Base-by-base conservation (phyloP, 1,284 basidiomycete species). In the Ceratorhiza oryzae-sativae region DNA sequence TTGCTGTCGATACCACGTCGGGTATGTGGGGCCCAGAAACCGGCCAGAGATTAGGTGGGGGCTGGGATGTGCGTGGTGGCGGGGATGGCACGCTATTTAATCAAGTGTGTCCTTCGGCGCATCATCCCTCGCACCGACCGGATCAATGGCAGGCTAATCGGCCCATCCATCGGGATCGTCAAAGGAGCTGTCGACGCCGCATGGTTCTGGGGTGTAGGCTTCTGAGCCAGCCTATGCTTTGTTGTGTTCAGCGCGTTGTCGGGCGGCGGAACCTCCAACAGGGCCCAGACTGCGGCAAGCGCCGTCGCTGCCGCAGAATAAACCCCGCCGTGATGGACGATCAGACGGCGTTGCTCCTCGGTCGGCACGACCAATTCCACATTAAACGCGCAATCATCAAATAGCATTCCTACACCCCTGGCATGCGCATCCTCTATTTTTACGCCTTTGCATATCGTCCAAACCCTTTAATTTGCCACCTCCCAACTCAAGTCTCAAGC, bases 71-170 rank as follows among this genome's bases (percentile, higher is more conserved):
- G 49, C 12, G 27, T 53, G 61, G 61, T 42, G 39, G 59, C 59
- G 59, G 39, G 56, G 34, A 25, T 39, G 36, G 34, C 34, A 34
- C 5, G 58, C 32, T 65, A 65, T 49, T 34, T 65, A 20, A 49
- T 53, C 48, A 53, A 36, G 12, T 23, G 30, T 51, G 42, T 9
- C 41, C 36, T 51, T 65, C 62, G 15, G 12, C 3, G 46, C 34
- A 20, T 65, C 62, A 65, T 65, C 62, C 25, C 45, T 51, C 23
- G 20, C 48, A 23, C 48, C 23, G 49, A 13, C 53, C 34, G 53
- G 53, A 56, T 56, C 53, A 56, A 32, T 34, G 53, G 34, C 27
- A 49, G 48, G 48, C 48, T 49, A 49, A 49, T 49, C 48, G 48
- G 48, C 48, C 23, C 13, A 6, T 49, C 42, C 4, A 15, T 49